phyloP scores from a whole-genome alignment of 495 filamentous ascomycete genomes.

The Jackrogersella multiformis region DNA sequence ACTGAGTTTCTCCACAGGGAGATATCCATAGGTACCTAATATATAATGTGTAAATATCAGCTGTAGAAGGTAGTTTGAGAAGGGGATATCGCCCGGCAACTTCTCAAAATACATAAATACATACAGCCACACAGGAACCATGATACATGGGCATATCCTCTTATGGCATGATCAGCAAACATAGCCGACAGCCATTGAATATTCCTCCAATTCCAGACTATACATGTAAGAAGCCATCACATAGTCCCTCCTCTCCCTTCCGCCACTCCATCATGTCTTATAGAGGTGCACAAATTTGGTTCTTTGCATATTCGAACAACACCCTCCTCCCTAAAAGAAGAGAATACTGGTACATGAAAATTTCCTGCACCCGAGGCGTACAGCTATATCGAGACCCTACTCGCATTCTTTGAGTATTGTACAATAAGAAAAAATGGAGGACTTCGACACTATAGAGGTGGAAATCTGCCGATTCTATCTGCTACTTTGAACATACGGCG shows the following conservation, averaged over 20 bases:
- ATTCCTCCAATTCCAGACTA: neutral
- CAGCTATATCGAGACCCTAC: neutral
- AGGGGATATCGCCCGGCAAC: neutral
- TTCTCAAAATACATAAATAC: neutral
- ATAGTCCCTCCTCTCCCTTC: neutral
- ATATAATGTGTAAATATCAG: neutral
- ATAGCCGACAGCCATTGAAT: neutral
- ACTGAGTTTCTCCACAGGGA: neutral
- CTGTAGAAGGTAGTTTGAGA: neutral
- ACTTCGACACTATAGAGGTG: neutral
- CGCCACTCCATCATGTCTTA: neutral
- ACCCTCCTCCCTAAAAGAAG: neutral
- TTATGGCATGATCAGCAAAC: neutral
- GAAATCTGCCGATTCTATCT: neutral
- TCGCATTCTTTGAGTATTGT: neutral
- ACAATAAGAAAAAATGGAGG: neutral
- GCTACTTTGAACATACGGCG: constrained; percentile 22
- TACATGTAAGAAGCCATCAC: neutral
- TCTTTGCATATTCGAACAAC: neutral
- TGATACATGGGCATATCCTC: neutral
- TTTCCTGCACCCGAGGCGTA: neutral
- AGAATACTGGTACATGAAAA: neutral
- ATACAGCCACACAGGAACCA: neutral
- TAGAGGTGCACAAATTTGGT: neutral
- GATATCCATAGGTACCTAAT: neutral